Conservation (phyloP, 225 moss, liverwort and hornwort genomes). For the Thuidium tamariscinum region DNA sequence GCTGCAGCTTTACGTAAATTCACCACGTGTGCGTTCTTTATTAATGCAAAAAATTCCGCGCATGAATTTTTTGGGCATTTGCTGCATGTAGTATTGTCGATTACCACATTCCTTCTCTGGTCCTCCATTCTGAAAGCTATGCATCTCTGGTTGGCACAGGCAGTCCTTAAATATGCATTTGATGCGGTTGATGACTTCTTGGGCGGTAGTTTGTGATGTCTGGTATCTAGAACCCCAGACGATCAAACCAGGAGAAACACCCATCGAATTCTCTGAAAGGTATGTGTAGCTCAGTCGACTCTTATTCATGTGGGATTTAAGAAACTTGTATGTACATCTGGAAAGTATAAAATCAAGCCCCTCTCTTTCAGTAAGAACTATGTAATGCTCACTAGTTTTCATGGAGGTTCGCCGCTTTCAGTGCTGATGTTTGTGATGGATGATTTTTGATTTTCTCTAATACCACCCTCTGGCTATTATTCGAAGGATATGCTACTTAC, state of each 20-base stretch:
- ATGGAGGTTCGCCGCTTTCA: not conserved
- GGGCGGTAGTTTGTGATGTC: conserved; percentile 99
- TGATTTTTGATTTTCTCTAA: not conserved
- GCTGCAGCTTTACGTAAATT: not conserved
- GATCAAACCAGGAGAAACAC: conserved; percentile 57
- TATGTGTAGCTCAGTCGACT: not conserved
- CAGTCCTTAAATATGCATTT: conserved; percentile 96
- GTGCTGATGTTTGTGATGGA: not conserved
- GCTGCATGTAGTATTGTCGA: not conserved
- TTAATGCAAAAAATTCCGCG: not conserved
- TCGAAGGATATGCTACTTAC: not conserved
- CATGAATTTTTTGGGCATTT: not conserved
- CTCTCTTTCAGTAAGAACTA: not conserved
- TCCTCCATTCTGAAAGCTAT: not conserved
- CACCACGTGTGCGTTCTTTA: not conserved
- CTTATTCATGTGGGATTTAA: not conserved
- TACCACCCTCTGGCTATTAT: not conserved
- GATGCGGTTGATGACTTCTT: conserved; percentile 94
- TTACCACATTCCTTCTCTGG: not conserved
- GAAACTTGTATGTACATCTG: not conserved
- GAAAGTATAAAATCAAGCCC: not conserved
- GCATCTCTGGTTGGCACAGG: conserved; percentile 30
- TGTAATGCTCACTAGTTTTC: not conserved
- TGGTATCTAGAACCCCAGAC: conserved; percentile 97
- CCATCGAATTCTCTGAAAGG: conserved; percentile 98